Evolutionary conservation across 192 early-diverging fungal species (phyloP).

Genomic region (Coemansia sp.): DNA sequence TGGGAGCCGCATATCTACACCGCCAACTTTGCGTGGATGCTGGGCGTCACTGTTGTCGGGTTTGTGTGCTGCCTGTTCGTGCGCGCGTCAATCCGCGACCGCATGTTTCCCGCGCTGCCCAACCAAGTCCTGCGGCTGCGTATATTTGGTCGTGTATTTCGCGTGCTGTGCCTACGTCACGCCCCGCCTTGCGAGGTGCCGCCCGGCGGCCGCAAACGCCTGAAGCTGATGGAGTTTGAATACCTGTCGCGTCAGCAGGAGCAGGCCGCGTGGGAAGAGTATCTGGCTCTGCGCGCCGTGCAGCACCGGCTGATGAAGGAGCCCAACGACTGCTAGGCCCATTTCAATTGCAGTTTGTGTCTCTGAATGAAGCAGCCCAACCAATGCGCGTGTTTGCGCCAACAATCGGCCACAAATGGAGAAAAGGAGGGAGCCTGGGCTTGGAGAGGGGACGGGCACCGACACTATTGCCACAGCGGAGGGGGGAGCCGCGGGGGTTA

Average conservation of each 20-base stretch:
- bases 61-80: slow-evolving; percentile 58
- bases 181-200: not conserved
- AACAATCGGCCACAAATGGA: no score
- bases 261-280: slow-evolving; percentile 48
- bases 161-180: slow-evolving; percentile 31
- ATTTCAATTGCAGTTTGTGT: no score
- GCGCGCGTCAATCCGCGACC: slow-evolving; percentile 63
- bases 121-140: slow-evolving; percentile 63
- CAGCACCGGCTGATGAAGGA: slow-evolving; percentile 38
- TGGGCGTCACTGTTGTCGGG: slow-evolving; percentile 54
- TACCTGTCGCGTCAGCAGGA: slow-evolving; percentile 37
- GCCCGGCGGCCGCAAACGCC: slow-evolving; percentile 3
- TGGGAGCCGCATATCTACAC: slow-evolving; percentile 48
- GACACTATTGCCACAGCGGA: not conserved
- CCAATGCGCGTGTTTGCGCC: not conserved
- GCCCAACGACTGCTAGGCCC: slow-evolving; percentile 6
- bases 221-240: slow-evolving; percentile 22
- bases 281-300: slow-evolving; percentile 34
- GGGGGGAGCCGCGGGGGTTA: not conserved
- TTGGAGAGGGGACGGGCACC: no score
- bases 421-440: not conserved
- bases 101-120: slow-evolving; percentile 56
- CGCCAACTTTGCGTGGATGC: slow-evolving; percentile 70
- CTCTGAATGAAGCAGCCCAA: no score
- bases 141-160: slow-evolving; percentile 58